Evolutionary conservation across 495 filamentous ascomycete genomes (phyloP), one percentile per base, ranked within the genome.

Genomic region (Aspergillus cavernicola): DNA sequence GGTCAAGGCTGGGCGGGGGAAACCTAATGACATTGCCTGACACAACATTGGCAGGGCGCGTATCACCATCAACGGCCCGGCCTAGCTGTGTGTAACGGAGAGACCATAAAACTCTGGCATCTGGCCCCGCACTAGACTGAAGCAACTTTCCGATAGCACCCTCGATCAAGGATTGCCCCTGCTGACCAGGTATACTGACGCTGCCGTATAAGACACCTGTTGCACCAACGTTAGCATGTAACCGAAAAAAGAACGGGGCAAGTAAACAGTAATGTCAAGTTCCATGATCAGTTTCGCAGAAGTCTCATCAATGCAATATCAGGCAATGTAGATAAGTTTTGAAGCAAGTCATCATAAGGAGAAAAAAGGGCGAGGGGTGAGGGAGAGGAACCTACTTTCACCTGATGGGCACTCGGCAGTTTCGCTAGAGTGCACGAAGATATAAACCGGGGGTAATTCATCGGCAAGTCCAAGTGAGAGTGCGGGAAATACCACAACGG

Each of bases 271-370:
- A 55, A 38, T 38, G 32, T 23, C 28, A 37, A 56, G 23, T 48
- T 46, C 73, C 76, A 69, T 63, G 64, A 84, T 96, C 91, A 96
- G 91, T 78, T 83, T 89, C 82, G 82, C 87, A 79, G 56, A 66
- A 53, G 62, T 83, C 77, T 89, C 88, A 83, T 90, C 90, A 92
- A 84, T 73, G 74, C 70, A 74, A 71, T 80, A 83, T 83, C 88
- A 89, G 91, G 85, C 88, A 96, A 96, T 96, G 91, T 97, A 97
- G 91, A 93, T 96, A 97, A 96, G 90, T 90, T 92, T 84, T 63
- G 46, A 75, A 61, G 11, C 58, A 66, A 76, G 74, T 86, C 83
- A 90, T 95, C 91, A 92, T 90, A 72, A 78, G 79, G 68, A 70
- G 55, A 55, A 48, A 63, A 53, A 37, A 51, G 54, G 53, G 26